These are phyloP conservation scores for Lactifluus piperatus DNA, from an alignment of 768 basidiomycete genomes.

Conservation along the genomic window DNA sequence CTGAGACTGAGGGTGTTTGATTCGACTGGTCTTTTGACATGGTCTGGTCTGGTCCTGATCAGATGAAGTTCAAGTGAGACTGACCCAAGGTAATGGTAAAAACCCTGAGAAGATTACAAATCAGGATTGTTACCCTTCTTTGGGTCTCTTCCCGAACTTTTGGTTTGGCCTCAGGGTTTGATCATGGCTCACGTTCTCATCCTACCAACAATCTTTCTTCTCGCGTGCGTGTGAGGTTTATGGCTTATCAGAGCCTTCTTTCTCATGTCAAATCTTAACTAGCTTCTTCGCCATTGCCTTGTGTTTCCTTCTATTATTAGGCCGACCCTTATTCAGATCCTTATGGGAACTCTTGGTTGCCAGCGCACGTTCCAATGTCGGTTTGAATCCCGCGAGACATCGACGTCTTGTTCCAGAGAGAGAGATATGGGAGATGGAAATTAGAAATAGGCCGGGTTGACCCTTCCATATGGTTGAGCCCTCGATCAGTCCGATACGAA, in stretches of 20 bases:
- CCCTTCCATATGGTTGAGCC: neutral
- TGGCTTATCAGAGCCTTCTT: neutral
- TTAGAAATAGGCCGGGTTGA: conserved; percentile 28
- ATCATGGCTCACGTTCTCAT: neutral
- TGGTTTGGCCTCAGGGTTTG: neutral
- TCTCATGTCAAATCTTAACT: neutral
- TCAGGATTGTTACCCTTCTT: neutral
- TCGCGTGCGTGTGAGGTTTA: neutral
- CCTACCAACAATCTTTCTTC: neutral
- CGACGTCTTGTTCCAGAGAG: conserved; percentile 37
- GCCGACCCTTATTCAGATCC: conserved; percentile 38
- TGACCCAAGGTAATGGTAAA: neutral
- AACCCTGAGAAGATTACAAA: neutral
- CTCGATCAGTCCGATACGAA: conserved; percentile 1
- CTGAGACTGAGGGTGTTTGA: neutral
- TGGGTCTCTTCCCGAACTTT: neutral
- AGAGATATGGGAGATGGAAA: conserved; percentile 57
- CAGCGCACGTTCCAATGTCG: conserved; percentile 29
- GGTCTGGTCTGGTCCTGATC: neutral
- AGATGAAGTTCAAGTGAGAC: neutral
- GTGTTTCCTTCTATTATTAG: conserved; percentile 65
- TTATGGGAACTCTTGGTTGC: conserved; percentile 36
- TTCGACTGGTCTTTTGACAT: neutral
- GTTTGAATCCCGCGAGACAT: conserved; percentile 26
- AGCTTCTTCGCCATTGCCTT: conserved; percentile 45